Evolutionary conservation across 139 green algal species (phyloP).

Genomic region (Auxenochlorella pyrenoidosa): DNA sequence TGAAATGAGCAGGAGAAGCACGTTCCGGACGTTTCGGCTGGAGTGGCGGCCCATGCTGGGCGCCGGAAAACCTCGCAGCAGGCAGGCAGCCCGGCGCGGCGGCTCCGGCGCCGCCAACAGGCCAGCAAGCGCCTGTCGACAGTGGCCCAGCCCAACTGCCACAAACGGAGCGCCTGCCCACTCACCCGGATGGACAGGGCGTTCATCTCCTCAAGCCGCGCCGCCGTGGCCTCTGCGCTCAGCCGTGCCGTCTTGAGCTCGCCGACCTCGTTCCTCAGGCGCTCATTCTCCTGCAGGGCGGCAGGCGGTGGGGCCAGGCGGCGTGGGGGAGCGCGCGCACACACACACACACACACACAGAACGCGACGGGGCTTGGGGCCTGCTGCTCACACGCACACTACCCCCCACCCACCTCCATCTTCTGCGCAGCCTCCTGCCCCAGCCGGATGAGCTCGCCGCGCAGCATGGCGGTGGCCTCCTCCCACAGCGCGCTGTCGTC

Average conservation of each 20-base stretch:
- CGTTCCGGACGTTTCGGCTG: too few relatives aligned
- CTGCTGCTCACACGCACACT: background rate
- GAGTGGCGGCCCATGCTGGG: too few relatives aligned
- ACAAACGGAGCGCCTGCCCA: background rate
- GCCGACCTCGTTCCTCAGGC: conserved; percentile 49
- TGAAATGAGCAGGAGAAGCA: too few relatives aligned
- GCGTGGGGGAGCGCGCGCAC: background rate
- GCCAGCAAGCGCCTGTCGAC: too few relatives aligned
- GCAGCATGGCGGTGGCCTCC: conserved; percentile 39
- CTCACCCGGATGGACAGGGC: conserved; percentile 41
- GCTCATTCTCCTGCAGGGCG: conserved; percentile 5
- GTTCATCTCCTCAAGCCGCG: conserved; percentile 46
- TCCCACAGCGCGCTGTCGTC: conserved; percentile 42
- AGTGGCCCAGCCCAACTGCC: background rate
- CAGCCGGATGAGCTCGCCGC: conserved; percentile 40
- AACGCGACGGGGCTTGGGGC: too few relatives aligned
- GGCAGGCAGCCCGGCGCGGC: too few relatives aligned
- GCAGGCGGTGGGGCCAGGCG: background rate
- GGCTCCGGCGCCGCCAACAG: too few relatives aligned
- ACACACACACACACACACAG: too few relatives aligned
- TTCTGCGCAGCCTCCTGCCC: conserved; percentile 24
- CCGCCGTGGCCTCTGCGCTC: conserved; percentile 36
- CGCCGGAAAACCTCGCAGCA: too few relatives aligned
- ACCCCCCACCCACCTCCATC: conserved; percentile 30
- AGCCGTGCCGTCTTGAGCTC: conserved; percentile 43